Base-by-base conservation (phyloP, 768 basidiomycete species). In the Mycena olivaceomarginata region DNA sequence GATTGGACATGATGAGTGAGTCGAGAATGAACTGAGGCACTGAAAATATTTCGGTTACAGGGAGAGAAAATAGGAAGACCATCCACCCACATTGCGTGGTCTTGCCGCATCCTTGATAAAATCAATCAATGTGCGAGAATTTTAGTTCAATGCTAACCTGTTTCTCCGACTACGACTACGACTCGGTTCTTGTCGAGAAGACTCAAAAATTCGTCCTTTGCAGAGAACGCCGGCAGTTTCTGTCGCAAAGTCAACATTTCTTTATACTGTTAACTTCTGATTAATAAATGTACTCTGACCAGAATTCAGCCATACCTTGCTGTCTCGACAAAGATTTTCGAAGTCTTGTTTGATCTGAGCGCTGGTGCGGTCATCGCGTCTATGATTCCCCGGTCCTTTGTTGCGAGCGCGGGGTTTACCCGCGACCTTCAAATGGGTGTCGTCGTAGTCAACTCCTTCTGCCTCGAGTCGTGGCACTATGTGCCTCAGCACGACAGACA, bases 21-120 rank as follows among this genome's bases (percentile, higher is more conserved):
- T 98, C 97, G 63, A 98, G 87, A 69, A 99, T 93, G 80, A 96
- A 98, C 79, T 98, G 96, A 16, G 98, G 97, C 9, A 98, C 94
- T 94, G 82, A 25, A 77, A 56, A 75, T 37, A 65, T 59, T 67
- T 65, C 0, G 6, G 25, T 67, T 64, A 11, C 71, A 41, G 60
- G 57, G 63, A 51, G 43, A 74, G 45, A 46, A 37, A 25, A 67
- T 62, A 46, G 31, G n/a, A 22, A 22, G 22, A 41, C 5, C 43
- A 66, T 41, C 25, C 25, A 77, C 89, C 75, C 80, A 96, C 95
- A 82, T 81, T 97, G 96, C 0, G 96, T 97, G 2, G 96, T 97
- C 85, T 99, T 99, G 39, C 97, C 97, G 67, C 94, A 96, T 65
- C 97, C 95, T 91, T 81, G 75, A 51, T 25, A 45, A 40, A 67